These are phyloP conservation scores for Clarireedia monteithiana DNA, from an alignment of 2,329 filamentous ascomycete genomes.

Conservation along the genomic window DNA sequence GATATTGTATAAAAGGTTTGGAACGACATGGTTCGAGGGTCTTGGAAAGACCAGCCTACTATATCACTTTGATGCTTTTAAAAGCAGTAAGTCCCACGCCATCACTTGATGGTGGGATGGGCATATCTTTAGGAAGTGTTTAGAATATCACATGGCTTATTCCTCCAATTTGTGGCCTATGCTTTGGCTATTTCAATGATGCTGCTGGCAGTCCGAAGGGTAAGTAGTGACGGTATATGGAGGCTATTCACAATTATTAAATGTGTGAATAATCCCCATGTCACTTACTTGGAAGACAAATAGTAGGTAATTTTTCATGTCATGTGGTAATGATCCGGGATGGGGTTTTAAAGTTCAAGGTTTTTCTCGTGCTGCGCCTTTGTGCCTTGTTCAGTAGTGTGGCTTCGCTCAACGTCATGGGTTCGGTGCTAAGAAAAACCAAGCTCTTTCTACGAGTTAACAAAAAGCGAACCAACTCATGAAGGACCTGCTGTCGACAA, in stretches of 20 bases:
- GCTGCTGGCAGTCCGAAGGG: not conserved
- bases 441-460: constrained; percentile 5
- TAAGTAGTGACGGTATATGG: not conserved
- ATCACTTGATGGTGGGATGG: not conserved
- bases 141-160: constrained; percentile 7
- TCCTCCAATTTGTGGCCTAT: not conserved
- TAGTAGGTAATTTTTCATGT: no score
- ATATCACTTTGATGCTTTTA: constrained; percentile 5
- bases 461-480: not conserved
- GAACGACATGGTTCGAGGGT: not conserved
- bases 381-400: not conserved
- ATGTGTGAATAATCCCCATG: no score
- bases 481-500: no score
- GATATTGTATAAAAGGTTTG: constrained; percentile 9
- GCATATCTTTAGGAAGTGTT: constrained; percentile 1
- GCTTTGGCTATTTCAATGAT: not conserved
- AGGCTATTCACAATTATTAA: no score
- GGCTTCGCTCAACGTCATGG: constrained; percentile 9
- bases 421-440: not conserved
- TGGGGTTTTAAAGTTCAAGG: no score
- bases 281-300: no score
- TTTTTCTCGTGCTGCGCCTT: no score
- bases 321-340: no score
- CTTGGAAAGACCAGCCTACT: not conserved
- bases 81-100: not conserved